These are phyloP conservation scores for Plasmodium coatneyi DNA, from an alignment of 169 alveolate species.

Conservation along the genomic window DNA sequence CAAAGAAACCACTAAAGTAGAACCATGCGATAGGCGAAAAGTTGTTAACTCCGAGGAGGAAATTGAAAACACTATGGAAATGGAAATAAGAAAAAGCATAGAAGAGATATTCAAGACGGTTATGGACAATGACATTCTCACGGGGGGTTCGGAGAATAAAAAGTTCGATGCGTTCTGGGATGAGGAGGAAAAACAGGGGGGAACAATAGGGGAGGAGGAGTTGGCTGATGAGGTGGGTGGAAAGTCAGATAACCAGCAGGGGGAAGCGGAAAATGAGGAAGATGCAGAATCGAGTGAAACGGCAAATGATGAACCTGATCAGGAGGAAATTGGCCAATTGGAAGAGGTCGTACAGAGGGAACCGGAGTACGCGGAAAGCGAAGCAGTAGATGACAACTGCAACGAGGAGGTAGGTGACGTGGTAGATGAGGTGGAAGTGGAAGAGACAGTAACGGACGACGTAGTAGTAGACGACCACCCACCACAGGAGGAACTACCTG, in stretches of 20 bases:
- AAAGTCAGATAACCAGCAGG: background rate
- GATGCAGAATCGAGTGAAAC: background rate
- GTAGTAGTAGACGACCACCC: background rate
- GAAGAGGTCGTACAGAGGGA: background rate
- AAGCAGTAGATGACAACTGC: background rate
- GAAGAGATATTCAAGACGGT: slow-evolving; percentile 13
- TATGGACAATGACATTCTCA: background rate
- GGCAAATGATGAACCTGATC: background rate
- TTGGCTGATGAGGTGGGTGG: background rate
- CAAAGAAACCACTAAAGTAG: background rate
- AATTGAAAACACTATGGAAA: slow-evolving; percentile 21
- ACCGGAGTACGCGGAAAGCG: background rate
- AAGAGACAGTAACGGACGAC: background rate
- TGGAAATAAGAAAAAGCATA: slow-evolving; percentile 49
- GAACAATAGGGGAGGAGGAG: background rate
- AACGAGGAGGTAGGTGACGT: background rate
- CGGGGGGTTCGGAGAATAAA: background rate
- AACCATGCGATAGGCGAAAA: background rate
- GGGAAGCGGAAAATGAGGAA: background rate
- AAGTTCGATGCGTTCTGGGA: background rate
- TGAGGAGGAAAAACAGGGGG: background rate
- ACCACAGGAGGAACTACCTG: background rate
- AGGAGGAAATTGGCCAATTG: background rate
- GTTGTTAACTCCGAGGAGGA: slow-evolving; percentile 30
- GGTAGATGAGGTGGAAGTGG: background rate